These are phyloP conservation scores for Solanum pinnatisectum DNA, from an alignment of 257 asterid genomes.

Conservation along the genomic window DNA sequence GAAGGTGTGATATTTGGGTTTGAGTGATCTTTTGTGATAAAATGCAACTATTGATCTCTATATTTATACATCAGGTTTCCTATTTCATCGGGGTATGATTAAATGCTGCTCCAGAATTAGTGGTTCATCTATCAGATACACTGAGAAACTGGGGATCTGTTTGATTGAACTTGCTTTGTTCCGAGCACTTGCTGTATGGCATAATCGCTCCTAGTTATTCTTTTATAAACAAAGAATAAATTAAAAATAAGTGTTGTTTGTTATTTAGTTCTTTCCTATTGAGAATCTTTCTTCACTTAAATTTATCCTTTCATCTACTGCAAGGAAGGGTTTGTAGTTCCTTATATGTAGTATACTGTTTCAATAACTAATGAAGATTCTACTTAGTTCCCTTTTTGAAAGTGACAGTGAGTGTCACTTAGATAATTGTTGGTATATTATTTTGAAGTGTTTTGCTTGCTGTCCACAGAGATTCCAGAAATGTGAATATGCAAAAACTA, in stretches of 20 bases:
- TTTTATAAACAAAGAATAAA: not conserved
- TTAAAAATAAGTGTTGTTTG: not conserved
- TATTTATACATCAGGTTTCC: not conserved
- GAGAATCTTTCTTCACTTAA: not conserved
- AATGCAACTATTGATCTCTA: not conserved
- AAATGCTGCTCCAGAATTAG: not conserved
- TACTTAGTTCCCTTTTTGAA: not conserved
- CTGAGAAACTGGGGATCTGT: not conserved
- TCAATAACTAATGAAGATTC: not conserved
- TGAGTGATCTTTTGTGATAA: not conserved
- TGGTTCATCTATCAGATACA: not conserved
- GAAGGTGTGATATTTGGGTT: not conserved
- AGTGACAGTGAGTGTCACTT: not conserved
- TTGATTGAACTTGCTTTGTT: not conserved
- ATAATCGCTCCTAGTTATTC: not conserved
- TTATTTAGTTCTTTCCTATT: not conserved
- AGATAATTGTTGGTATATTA: conserved; percentile 1
- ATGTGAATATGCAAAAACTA: conserved; percentile 60
- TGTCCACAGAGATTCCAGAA: conserved; percentile 76
- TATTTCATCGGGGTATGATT: not conserved
- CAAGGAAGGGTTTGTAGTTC: not conserved
- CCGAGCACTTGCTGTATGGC: not conserved
- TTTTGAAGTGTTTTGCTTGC: conserved; percentile 1
- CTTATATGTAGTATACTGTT: not conserved
- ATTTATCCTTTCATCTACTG: not conserved